Evolutionary conservation across 2,329 filamentous ascomycete genomes (phyloP).

Genomic region (Fusarium beomiforme): DNA sequence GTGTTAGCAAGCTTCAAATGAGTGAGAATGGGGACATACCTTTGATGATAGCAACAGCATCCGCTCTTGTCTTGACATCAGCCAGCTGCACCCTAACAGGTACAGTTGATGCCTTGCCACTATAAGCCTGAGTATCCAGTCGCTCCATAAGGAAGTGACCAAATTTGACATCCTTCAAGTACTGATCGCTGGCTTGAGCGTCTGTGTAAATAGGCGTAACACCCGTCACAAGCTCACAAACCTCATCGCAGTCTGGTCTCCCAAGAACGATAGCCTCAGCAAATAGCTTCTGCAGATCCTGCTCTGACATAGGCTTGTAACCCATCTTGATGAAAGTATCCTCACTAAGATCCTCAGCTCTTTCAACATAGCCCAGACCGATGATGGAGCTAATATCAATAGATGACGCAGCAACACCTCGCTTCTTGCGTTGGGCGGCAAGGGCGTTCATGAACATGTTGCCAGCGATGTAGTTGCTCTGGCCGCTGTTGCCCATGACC

Average conservation of each 20-base stretch:
- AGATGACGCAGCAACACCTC: not conserved
- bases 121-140: not conserved
- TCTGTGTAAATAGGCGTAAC: not conserved
- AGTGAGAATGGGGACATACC: not conserved
- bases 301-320: not conserved
- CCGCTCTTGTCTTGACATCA: not conserved
- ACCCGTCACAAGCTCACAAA: not conserved
- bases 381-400: not conserved
- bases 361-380: not conserved
- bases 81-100: not conserved
- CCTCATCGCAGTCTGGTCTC: not conserved
- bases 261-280: not conserved
- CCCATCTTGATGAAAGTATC: not conserved
- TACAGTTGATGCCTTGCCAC: not conserved
- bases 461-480: not conserved
- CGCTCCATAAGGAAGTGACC: not conserved
- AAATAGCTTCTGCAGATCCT: not conserved
- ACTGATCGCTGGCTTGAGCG: not conserved
- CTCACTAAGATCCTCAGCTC: rapidly evolving
- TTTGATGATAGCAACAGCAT: not conserved
- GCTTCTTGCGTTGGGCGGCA: not conserved
- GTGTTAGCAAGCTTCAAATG: rapidly evolving
- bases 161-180: not conserved
- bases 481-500: not conserved
- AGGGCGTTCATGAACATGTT: slow-evolving; percentile 4